These are phyloP conservation scores for Buxus sempervirens DNA, from an alignment of 164 flowering plant genomes.

Conservation along the genomic window DNA sequence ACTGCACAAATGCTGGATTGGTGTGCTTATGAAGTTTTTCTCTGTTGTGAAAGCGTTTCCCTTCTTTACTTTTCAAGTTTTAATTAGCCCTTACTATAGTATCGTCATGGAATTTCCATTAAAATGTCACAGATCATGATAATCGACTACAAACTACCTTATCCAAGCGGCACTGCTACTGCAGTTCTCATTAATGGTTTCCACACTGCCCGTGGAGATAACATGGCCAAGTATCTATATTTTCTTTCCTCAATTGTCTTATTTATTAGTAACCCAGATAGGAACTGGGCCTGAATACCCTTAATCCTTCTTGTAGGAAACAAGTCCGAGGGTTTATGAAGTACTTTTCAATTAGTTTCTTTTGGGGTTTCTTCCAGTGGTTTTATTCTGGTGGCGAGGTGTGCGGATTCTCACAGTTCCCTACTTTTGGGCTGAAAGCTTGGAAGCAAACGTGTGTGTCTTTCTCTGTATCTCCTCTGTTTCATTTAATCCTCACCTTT, in stretches of 20 bases:
- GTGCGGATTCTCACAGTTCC: slow-evolving; percentile 68
- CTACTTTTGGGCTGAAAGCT: slow-evolving; percentile 67
- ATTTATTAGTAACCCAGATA: neutral
- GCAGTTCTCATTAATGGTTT: slow-evolving; percentile 93
- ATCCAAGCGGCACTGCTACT: slow-evolving; percentile 84
- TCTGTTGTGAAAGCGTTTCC: neutral
- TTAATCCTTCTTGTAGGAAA: slow-evolving; percentile 36
- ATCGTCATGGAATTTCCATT: neutral
- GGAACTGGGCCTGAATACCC: neutral
- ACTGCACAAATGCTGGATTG: no score
- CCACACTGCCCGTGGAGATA: slow-evolving; percentile 55
- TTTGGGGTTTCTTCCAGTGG: slow-evolving; percentile 41
- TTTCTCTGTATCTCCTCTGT: neutral
- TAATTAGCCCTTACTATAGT: neutral
- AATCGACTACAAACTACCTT: slow-evolving; percentile 72
- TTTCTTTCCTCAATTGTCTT: neutral
- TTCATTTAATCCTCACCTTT: neutral
- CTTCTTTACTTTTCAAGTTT: neutral
- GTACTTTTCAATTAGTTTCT: slow-evolving; percentile 27
- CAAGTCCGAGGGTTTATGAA: slow-evolving; percentile 27
- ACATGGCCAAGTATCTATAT: slow-evolving; percentile 53
- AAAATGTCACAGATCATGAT: slow-evolving; percentile 72
- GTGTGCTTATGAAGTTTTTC: neutral
- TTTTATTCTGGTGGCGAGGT: slow-evolving; percentile 49
- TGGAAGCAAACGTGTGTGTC: slow-evolving; percentile 36